Base-by-base conservation (phyloP, 2,329 filamentous ascomycete species). In the Colletotrichum zoysiae region DNA sequence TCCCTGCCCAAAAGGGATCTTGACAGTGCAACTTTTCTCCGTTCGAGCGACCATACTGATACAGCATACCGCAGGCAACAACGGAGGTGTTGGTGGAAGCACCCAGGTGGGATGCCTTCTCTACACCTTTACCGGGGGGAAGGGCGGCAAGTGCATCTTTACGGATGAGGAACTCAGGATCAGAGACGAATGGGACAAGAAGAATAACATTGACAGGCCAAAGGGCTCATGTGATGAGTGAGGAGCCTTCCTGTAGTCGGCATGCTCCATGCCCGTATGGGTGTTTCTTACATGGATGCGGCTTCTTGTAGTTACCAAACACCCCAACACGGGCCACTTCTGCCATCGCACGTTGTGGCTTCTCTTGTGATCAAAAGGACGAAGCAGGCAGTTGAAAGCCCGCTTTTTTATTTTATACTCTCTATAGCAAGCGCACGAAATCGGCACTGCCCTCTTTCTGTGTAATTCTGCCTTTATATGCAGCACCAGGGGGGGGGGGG, bases 81-180 rank as follows among this genome's bases (percentile, higher is more conserved):
- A 64, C 18, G 61, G 61, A 18, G 61, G 61, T 12, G 61, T 64
- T 12, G 61, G 61, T 30, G 61, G 61, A 2, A 42, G 26, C 33
- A 64, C 61, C 5, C 61, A 64, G 26, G 61, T 30, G 2, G 61
- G 61, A 5, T 64, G 61, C 20, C 48, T 64, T 12, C 48, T 64
- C 18, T 64, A n/a, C 50, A 55, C 48, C 18, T 64, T 64, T 35
- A 53, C 16, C 7, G 61, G 61, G 8, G 61, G 20, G 1, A 64
- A 55, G 5, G 48, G 61, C 9, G 35, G 48, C 1, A 42, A 26
- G 1, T 57, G 55, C 33, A 26, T 62, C 2, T 50, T 62, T 5
- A 62, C 60, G 35, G 46, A 23, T 3, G 46, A 38, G 1, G 60
- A 62, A 40, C 7, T 62, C 7, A 6, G 30, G 7, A 2, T 51